Evolutionary conservation across 163 green algal genomes (phyloP).

Genomic region (Volvox carteri): DNA sequence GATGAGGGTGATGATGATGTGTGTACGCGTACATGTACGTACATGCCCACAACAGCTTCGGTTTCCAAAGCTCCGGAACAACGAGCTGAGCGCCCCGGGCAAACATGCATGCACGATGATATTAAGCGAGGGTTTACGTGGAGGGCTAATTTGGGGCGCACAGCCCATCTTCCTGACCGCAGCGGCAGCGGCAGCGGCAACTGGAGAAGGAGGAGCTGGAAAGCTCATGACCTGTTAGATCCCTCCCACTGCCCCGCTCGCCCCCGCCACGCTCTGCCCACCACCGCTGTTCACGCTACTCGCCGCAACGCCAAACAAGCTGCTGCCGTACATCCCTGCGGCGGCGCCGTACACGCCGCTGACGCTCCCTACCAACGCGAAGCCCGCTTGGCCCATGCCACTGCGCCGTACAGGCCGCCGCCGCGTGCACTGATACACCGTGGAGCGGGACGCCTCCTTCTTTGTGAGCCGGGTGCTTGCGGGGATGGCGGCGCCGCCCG

Average conservation of each 20-base stretch:
- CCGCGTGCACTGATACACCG: constrained; percentile 37
- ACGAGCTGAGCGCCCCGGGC: no score
- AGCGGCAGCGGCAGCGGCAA: no score
- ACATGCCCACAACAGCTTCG: no score
- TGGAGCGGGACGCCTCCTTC: constrained; percentile 25
- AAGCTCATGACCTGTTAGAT: no score
- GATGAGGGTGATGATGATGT: no score
- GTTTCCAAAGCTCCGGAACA: no score
- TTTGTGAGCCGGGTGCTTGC: background rate
- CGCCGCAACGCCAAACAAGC: background rate
- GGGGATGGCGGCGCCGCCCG: background rate
- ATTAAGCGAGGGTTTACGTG: no score
- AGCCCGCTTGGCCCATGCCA: constrained; percentile 8
- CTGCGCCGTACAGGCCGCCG: constrained; percentile 23
- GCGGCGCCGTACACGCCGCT: constrained; percentile 41
- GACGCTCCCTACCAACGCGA: constrained; percentile 17
- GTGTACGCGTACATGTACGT: no score
- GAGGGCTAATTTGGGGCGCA: no score
- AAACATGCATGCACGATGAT: no score
- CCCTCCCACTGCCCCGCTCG: background rate
- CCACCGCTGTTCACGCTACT: constrained; percentile 3
- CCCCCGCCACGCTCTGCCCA: background rate
- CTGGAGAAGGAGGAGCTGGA: no score
- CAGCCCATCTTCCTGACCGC: no score
- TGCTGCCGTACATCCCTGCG: constrained; percentile 32